Base-by-base conservation (phyloP, 2,329 filamentous ascomycete genomes). In the Aaosphaeria pasadenensis region DNA sequence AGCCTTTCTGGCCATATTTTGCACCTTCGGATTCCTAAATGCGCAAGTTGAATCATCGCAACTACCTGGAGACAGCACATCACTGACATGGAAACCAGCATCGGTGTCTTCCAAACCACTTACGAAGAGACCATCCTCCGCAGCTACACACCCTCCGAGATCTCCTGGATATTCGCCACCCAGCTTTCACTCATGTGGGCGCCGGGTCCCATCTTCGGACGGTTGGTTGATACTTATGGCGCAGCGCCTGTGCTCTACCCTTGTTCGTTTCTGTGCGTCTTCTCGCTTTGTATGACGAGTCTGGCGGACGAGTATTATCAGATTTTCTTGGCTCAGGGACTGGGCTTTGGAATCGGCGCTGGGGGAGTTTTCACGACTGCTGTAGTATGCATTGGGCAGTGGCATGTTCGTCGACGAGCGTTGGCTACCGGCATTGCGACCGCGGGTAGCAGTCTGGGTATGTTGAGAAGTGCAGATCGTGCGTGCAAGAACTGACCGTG, bases 181-280 rank as follows among this genome's bases (percentile, higher is more conserved):
- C 59, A 74, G 44, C 51, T 64, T 1, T 71, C 68, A 45, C 63
- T 74, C 53, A 70, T 84, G 70, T 77, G 77, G 57, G 71, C 59
- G 5, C 33, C 75, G 53, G 82, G 83, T 0, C 80, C 81, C 0
- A 51, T 86, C 9, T 75, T 82, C 29, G 84, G 84, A 2, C 78
- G 77, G 28, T 33, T 84, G 0, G 85, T 79, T 52, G 85, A 88
- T 56, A 77, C 69, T 39, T 81, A 80, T 46, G 85, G 85, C 0
- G 80, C 83, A 0, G 73, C 78, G 13, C 74, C 67, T 35, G 67
- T 87, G 0, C 59, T 83, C 2, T 44, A 79, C 3, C 54, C 54
- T 5, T 80, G 80, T 24, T 74, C 71, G 0, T 56, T 82, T 32
- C 51, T 81, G 5, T 76, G 81, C 45, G 74, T 84, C 6, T 77